Evolutionary conservation across 208 protist genomes (phyloP), one percentile per base, ranked within the genome.

Genomic region (Kentomonas sorsogonicus): DNA sequence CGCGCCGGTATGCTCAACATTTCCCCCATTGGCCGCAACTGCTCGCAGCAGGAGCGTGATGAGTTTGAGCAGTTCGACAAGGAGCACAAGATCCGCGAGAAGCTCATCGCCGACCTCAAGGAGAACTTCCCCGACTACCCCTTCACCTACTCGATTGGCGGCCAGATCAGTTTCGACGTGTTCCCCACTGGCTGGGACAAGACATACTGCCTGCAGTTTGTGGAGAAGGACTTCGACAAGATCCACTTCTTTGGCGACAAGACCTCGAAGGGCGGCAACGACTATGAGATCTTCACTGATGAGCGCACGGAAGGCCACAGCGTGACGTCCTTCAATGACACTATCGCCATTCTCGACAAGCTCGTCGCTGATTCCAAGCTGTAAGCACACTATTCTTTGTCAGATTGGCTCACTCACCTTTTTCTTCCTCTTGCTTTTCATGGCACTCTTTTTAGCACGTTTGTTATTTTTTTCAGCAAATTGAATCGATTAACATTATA

Each of bases 231-330:
- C 11, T 99, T 96, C 71, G 72, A 94, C n/a, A 77, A 86, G 22
- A 98, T 99, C 67, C 95, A 99, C 72, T 99, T 99, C 77, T 99
- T 99, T 73, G 99, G 99, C 36, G 99, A 99, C 74, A 99, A 99
- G 84, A 99, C 98, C 4, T 66, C 59, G 31, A 48, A 89, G 59
- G 99, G 99, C 53, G 99, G 98, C 25, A 99, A 99, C 86, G 99
- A 99, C 84, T 98, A 99, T 72, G 99, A 99, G 78, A 99, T 99
- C 60, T 99, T 88, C 72, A 63, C 41, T 1, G 70, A 98, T 71
- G 55, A 72, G 23, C 66, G 80, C 41, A 93, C 90, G 4, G 85
- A 95, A 31, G 97, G 97, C 34, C 95, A 99, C 70, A 79, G 81
- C 20, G 97, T 99, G 33, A 94, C 66, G 31, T 88, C 60, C 10